Evolutionary conservation across 768 basidiomycete genomes (phyloP), one percentile per base, ranked within the genome.

Genomic region (Suillus paluster): DNA sequence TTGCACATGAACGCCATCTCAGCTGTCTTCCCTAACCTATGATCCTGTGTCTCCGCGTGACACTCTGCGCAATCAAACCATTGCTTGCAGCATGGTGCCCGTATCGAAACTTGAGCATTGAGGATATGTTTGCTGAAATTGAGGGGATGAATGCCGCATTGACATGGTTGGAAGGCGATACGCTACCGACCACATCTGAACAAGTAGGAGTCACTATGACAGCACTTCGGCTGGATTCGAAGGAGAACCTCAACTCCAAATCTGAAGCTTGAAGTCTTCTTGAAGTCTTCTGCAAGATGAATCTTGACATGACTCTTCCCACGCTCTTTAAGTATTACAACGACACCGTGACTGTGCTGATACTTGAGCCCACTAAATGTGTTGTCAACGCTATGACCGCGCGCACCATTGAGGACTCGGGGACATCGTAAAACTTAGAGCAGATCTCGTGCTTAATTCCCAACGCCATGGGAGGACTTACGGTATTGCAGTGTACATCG

Each of bases 11-110:
- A 93, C 6, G 78, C 77, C 92, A 94, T 93, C 78, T 99, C 97
- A 45, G 82, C 81, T 60, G 92, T 92, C 76, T 86, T 90, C 8
- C 77, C 73, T 34, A 99, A 80, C 2, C 64, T 68, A 68, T 99
- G 97, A 58, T 85, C 86, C 71, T 94, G 85, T 1, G 81, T 71
- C 68, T 97, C 97, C 0, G 86, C 92, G 72, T 99, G 97, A 73
- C 97, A 99, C 78, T 98, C 90, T 3, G 95, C 80, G 71, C 97
- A 99, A 80, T 99, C 97, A 71, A 86, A 99, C 96, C 97, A 99
- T 69, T 89, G 90, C 75, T 93, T 92, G 86, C 97, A 99, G 78
- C 97, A 99, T 4, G 96, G 95, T 5, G 97, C 94, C 30, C 97
- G 90, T 67, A 99, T 93, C 41, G 96, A 85, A 25, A 97, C 97